Evolutionary conservation across 2,329 filamentous ascomycete species (phyloP).

Genomic region (Plectosphaerella sp.): DNA sequence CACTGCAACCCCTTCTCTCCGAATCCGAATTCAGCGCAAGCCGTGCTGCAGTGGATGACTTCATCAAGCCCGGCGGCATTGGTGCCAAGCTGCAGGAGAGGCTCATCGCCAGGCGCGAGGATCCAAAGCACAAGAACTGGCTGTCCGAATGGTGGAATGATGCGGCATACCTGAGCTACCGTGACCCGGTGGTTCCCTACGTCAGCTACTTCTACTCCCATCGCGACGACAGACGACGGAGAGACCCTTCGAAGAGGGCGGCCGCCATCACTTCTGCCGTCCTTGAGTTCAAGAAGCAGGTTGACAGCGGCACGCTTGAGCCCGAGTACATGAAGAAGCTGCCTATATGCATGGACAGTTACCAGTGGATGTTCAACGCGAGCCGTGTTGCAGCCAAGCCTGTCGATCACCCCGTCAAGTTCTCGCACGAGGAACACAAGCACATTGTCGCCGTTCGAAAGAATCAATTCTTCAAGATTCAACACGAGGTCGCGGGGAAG

Average conservation of each 20-base stretch:
- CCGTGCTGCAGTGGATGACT: slow-evolving; percentile 81
- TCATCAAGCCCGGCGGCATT: slow-evolving; percentile 79
- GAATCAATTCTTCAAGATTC: slow-evolving; percentile 95
- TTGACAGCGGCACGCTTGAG: slow-evolving; percentile 77
- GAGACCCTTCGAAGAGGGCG: slow-evolving; percentile 86
- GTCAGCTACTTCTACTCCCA: slow-evolving; percentile 99
- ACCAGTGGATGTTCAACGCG: slow-evolving; percentile 98
- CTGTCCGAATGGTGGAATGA: slow-evolving; percentile 98
- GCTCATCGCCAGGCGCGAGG: slow-evolving; percentile 71
- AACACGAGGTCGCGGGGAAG: slow-evolving; percentile 74
- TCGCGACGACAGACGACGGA: slow-evolving; percentile 82
- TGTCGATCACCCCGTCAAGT: slow-evolving; percentile 81
- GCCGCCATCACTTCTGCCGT: slow-evolving; percentile 82
- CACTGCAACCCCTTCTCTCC: slow-evolving; percentile 69
- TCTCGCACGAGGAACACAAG: slow-evolving; percentile 67
- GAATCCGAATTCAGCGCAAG: slow-evolving; percentile 65
- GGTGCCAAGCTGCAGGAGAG: slow-evolving; percentile 85
- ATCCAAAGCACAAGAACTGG: slow-evolving; percentile 88
- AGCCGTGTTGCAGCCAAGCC: slow-evolving; percentile 79
- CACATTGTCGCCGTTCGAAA: slow-evolving; percentile 89
- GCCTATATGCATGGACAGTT: slow-evolving; percentile 97
- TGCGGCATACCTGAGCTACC: slow-evolving; percentile 84
- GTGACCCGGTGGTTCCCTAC: slow-evolving; percentile 94
- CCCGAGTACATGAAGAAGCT: slow-evolving; percentile 99
- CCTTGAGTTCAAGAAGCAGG: slow-evolving; percentile 91